Conservation (phyloP, 148 eudicot species). For the Camellia granthamiana region DNA sequence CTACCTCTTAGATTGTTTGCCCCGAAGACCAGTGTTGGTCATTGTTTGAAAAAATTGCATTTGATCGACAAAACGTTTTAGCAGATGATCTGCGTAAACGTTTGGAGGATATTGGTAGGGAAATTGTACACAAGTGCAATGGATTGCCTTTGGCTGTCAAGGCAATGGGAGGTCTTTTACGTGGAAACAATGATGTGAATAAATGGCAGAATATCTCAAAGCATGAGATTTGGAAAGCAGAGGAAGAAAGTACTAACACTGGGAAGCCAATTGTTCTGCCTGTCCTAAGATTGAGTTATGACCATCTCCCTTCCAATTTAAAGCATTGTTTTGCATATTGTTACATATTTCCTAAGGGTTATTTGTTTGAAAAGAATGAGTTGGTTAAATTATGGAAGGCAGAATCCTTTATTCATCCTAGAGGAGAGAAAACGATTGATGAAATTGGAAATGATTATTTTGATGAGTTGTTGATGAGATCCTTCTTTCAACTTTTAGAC, state of each 20-base stretch:
- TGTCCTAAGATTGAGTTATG: conserved; percentile 27
- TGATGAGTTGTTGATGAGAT: conserved; percentile 19
- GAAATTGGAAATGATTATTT: conserved; percentile 22
- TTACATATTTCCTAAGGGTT: conserved; percentile 28
- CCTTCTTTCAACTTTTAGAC: conserved; percentile 27
- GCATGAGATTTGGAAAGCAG: conserved; percentile 28
- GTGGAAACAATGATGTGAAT: conserved; percentile 9
- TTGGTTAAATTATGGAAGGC: conserved; percentile 31
- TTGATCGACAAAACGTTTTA: background rate
- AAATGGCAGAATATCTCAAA: conserved; percentile 26
- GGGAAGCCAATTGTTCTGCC: conserved; percentile 17
- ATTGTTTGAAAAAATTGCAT: conserved; percentile 23
- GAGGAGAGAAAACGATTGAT: conserved; percentile 7
- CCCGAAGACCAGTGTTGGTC: conserved; percentile 29
- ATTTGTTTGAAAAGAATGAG: conserved; percentile 25
- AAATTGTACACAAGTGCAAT: conserved; percentile 25
- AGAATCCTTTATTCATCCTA: conserved; percentile 15
- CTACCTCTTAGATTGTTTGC: conserved; percentile 19
- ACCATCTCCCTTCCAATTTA: conserved; percentile 21
- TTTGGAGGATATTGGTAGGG: conserved; percentile 19
- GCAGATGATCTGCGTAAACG: background rate
- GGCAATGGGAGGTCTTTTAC: conserved; percentile 31
- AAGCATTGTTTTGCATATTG: conserved; percentile 33
- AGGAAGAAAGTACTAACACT: background rate
- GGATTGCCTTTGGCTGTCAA: conserved; percentile 31